Percentiles rank a stretch among this genome's conserved stretches.
phyloP scores from a whole-genome alignment of 164 flowering plant genomes.

The Taxillus chinensis region DNA sequence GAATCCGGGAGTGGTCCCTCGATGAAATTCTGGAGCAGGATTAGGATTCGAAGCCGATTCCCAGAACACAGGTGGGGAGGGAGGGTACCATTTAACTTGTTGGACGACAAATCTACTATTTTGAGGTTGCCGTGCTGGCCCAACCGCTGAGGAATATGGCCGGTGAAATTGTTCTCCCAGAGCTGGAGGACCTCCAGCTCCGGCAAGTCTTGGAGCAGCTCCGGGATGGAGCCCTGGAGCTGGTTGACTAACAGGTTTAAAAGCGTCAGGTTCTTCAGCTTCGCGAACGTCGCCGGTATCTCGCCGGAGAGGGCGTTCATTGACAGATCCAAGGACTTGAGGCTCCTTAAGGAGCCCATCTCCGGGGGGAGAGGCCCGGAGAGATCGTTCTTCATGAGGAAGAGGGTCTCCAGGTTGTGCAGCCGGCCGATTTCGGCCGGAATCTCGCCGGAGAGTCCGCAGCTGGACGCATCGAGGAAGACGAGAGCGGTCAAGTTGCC shows the following conservation, averaged over 20 bases:
- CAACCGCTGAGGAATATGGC: slow-evolving; percentile 53
- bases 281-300: slow-evolving; percentile 53
- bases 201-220: slow-evolving; percentile 68
- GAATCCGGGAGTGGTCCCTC: slow-evolving; percentile 80
- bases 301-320: slow-evolving; percentile 71
- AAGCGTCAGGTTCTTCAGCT: slow-evolving; percentile 65
- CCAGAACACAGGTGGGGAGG: slow-evolving; percentile 70
- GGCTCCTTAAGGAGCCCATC: slow-evolving; percentile 54
- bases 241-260: slow-evolving; percentile 78
- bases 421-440: slow-evolving; percentile 68
- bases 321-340: slow-evolving; percentile 89
- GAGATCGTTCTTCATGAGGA: slow-evolving; percentile 71
- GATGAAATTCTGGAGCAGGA: slow-evolving; percentile 64
- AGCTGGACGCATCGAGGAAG: slow-evolving; percentile 73
- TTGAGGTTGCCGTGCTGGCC: slow-evolving; percentile 61
- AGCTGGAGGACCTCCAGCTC: slow-evolving; percentile 77
- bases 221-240: slow-evolving; percentile 80
- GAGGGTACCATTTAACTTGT: slow-evolving; percentile 66
- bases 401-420: slow-evolving; percentile 69
- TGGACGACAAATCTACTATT: slow-evolving; percentile 71
- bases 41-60: slow-evolving; percentile 52
- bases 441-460: slow-evolving; percentile 63
- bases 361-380: slow-evolving; percentile 54
- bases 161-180: slow-evolving; percentile 95
- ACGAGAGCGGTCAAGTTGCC: slow-evolving; percentile 59